Percentiles rank a stretch among this genome's conserved stretches.
Evolutionary conservation across 352 stramenopile genomes (phyloP).

Genomic region (Phytophthora boehmeriae): DNA sequence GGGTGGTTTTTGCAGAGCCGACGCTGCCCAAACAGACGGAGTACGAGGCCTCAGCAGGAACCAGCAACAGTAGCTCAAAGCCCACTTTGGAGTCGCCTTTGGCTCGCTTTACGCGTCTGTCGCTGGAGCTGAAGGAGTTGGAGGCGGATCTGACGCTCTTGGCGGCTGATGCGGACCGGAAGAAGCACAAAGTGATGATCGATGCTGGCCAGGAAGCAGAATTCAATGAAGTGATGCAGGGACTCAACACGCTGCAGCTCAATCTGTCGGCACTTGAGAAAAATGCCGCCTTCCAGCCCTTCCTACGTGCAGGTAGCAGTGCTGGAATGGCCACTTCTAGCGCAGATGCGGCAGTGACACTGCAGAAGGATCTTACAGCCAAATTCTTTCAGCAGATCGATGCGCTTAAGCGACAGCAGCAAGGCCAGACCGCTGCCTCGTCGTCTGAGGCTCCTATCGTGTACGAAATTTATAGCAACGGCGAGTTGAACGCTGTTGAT

Average conservation of each 20-base stretch:
- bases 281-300: conserved; percentile 61
- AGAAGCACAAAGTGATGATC: conserved; percentile 57
- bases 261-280: conserved; percentile 68
- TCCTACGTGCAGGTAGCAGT: conserved; percentile 36
- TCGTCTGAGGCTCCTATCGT: conserved; percentile 51
- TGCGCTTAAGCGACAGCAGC: conserved; percentile 52
- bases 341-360: conserved; percentile 49
- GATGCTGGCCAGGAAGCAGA: conserved; percentile 75
- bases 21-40: conserved; percentile 53
- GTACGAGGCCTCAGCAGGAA: conserved; percentile 44
- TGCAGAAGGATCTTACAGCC: conserved; percentile 73
- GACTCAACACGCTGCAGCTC: conserved; percentile 61
- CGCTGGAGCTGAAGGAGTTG: conserved; percentile 74
- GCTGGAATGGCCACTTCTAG: conserved; percentile 12
- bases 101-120: conserved; percentile 70
- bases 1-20: conserved; percentile 40
- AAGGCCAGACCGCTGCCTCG: conserved; percentile 16
- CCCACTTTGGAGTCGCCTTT: conserved; percentile 65
- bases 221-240: conserved; percentile 66
- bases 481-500: conserved; percentile 72
- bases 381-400: conserved; percentile 80
- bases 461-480: conserved; percentile 85
- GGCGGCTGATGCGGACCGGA: conserved; percentile 41
- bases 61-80: conserved; percentile 19
- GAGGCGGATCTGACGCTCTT: conserved; percentile 67